phyloP scores from a whole-genome alignment of 2,329 filamentous ascomycete genomes.

The Pseudogymnoascus sp. region DNA sequence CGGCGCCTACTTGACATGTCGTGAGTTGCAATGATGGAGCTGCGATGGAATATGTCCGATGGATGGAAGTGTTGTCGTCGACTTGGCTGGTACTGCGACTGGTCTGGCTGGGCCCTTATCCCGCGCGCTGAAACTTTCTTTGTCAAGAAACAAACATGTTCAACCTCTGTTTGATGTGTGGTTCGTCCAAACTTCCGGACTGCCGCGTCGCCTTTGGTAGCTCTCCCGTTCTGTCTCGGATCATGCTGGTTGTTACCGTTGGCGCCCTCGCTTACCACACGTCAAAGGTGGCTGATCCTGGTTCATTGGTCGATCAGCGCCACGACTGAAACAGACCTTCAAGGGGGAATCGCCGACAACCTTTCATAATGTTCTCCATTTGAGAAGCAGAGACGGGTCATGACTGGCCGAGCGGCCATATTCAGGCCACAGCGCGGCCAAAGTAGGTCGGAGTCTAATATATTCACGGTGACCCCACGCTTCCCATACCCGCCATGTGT shows the following conservation, averaged over 20 bases:
- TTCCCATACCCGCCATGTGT: neutral
- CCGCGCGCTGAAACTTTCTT: neutral
- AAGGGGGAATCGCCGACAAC: neutral
- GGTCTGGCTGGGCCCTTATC: neutral
- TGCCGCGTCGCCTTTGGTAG: neutral
- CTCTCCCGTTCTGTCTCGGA: neutral
- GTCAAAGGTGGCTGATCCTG: neutral
- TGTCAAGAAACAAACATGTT: neutral
- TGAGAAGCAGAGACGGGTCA: neutral
- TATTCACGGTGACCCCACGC: neutral
- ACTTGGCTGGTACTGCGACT: neutral
- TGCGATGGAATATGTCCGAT: neutral
- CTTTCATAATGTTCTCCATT: neutral
- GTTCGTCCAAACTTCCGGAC: neutral
- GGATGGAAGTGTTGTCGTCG: neutral
- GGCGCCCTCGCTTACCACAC: neutral
- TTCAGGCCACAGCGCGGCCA: neutral
- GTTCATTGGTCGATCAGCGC: neutral
- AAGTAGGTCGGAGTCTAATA: neutral
- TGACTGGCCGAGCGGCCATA: neutral
- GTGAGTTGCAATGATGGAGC: neutral
- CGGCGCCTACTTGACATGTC: neutral
- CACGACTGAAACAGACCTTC: neutral
- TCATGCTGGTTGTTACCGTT: neutral
- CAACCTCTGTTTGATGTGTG: neutral